These are phyloP conservation scores for Skeletonema marinoi DNA, from an alignment of 108 stramenopile genomes.

Conservation along the genomic window DNA sequence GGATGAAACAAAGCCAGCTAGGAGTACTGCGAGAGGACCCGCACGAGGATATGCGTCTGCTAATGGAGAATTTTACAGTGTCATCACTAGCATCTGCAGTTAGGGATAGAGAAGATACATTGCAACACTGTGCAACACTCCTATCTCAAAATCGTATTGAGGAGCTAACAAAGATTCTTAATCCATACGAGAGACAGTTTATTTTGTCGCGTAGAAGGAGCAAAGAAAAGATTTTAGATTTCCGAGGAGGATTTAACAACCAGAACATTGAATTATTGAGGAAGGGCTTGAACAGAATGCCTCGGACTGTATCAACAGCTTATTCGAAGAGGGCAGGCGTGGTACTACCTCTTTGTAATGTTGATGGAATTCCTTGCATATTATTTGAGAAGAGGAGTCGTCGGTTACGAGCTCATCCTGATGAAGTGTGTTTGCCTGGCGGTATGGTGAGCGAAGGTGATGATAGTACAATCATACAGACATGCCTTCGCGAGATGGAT, in stretches of 20 bases:
- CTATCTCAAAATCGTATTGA: conserved; percentile 68
- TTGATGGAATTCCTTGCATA: conserved; percentile 89
- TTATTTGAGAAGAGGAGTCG: conserved; percentile 87
- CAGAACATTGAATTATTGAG: conserved; percentile 77
- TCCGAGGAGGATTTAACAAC: conserved; percentile 67
- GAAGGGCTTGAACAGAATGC: conserved; percentile 91
- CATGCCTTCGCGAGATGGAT: conserved; percentile 93
- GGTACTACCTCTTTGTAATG: conserved; percentile 90
- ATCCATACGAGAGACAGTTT: conserved; percentile 72
- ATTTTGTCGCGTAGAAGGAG: conserved; percentile 64
- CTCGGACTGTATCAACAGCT: conserved; percentile 86
- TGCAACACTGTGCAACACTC: conserved; percentile 85
- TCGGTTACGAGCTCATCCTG: conserved; percentile 79
- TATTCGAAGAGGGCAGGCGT: conserved; percentile 86
- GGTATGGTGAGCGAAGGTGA: conserved; percentile 86
- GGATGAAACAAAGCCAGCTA: conserved; percentile 66
- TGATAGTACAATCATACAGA: conserved; percentile 89
- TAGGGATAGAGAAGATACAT: conserved; percentile 91
- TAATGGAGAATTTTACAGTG: conserved; percentile 92
- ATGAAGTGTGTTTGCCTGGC: conserved; percentile 89
- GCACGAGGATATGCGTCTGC: conserved; percentile 85
- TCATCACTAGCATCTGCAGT: conserved; percentile 89
- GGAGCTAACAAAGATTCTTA: conserved; percentile 66
- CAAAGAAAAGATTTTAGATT: conserved; percentile 53
- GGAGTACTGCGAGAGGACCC: conserved; percentile 89